These are phyloP conservation scores for Backusella macrospora DNA, from an alignment of 192 early-diverging fungal species.

Conservation along the genomic window DNA sequence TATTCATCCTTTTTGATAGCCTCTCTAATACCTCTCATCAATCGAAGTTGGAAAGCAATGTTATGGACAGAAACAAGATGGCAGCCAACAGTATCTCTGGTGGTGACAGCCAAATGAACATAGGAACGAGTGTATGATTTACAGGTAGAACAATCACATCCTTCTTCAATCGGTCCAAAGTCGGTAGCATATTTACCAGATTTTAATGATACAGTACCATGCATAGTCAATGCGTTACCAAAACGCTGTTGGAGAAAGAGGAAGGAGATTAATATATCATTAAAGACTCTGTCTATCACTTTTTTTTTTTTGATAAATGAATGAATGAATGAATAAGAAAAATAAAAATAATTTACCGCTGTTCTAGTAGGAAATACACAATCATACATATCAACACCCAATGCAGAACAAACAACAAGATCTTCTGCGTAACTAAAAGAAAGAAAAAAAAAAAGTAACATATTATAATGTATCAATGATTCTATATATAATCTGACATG, in stretches of 20 bases:
- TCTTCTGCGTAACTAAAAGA: constrained; percentile 70
- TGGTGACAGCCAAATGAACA: constrained; percentile 58
- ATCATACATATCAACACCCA: constrained; percentile 92
- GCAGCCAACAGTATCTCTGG: constrained; percentile 79
- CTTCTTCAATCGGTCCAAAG: constrained; percentile 72
- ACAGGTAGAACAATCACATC: constrained; percentile 79
- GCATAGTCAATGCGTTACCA: constrained; percentile 79
- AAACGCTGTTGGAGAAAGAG: constrained; percentile 53
- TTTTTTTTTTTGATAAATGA: not conserved
- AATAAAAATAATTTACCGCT: constrained; percentile 47
- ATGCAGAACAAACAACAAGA: constrained; percentile 81
- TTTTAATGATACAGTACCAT: constrained; percentile 68
- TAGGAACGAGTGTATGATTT: constrained; percentile 75
- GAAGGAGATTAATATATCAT: not conserved
- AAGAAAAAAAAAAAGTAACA: not conserved
- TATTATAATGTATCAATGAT: too few relatives aligned
- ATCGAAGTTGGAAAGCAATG: constrained; percentile 80
- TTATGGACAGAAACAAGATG: constrained; percentile 86
- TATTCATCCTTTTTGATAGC: constrained; percentile 71
- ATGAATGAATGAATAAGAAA: too few relatives aligned
- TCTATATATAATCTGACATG: not conserved
- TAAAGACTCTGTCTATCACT: too few relatives aligned
- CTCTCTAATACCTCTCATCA: constrained; percentile 78
- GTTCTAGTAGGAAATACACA: constrained; percentile 91
- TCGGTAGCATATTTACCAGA: constrained; percentile 65